Evolutionary conservation across 805 yeast species (phyloP), one percentile per base, ranked within the genome.

Genomic region (Wickerhamomyces queroliae): DNA sequence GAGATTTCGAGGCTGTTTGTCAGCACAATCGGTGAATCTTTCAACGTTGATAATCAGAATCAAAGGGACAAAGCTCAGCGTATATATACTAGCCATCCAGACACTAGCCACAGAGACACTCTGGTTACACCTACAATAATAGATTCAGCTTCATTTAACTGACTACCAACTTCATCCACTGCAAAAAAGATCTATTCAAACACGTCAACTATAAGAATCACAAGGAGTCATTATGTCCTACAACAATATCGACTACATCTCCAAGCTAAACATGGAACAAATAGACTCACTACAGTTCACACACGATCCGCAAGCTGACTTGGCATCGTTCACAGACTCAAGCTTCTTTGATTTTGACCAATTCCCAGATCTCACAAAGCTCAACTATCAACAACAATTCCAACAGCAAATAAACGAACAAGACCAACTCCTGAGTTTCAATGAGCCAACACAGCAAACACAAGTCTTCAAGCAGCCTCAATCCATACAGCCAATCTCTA

Each of bases 341-440:
- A 39, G 44, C 7, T 52, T 53, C 38, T 47, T 53, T 21, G 54
- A 53, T 35, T 52, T 53, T 33, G 56, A 53, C 27, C 46, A 42
- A 36, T 49, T 49, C 39, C 36, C 29, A 33, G 13, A 17, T 15
- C 29, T n/a, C 29, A 17, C 25, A 16, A 44, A 43, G 37, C 38
- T 41, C 2, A 40, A 39, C 16, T 36, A 28, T 32, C 36, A 32
- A 22, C 37, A 38, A 20, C 37, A 23, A 17, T 36, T 26, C 24
- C 41, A 34, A 34, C 37, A 36, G 23, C 36, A 25, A 21, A 12
- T 29, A 18, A n/a, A 30, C 11, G 8, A 18, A 18, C n/a, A 17
- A 30, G 21, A 5, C 9, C 23, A 18, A 13, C n/a, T n/a, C n/a
- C n/a, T n/a, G n/a, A n/a, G n/a, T n/a, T n/a, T n/a, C n/a, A n/a